These are phyloP conservation scores for Dactylellina sp. DNA, from an alignment of 2,329 filamentous ascomycete genomes.

Conservation along the genomic window DNA sequence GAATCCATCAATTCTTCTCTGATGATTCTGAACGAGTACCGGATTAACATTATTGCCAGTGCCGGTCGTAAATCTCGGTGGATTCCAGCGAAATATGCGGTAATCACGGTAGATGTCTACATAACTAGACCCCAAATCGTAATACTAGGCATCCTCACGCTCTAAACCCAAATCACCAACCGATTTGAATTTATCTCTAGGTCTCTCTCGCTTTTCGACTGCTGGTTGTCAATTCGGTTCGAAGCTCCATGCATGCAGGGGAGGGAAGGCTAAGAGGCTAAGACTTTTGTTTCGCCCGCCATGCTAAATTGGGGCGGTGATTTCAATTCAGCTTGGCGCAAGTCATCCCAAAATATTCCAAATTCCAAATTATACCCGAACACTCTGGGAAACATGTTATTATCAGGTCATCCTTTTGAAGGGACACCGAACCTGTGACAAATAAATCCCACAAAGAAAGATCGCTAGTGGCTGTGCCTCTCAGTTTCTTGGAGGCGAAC, in stretches of 20 bases:
- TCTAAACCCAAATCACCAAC: slow-evolving; percentile 7
- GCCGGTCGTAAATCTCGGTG: neutral
- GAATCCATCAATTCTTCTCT: neutral
- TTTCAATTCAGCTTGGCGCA: slow-evolving; percentile 43
- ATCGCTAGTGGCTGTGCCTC: too few species aligned
- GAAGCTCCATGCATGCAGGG: neutral
- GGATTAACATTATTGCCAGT: slow-evolving; percentile 20
- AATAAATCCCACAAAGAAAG: slow-evolving; percentile 14
- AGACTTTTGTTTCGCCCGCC: slow-evolving; percentile 13
- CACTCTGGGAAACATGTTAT: slow-evolving; percentile 42
- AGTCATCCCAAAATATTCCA: slow-evolving; percentile 52
- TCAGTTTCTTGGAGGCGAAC: too few species aligned
- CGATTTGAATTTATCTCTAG: neutral
- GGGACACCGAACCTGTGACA: slow-evolving; percentile 20
- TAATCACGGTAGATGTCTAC: slow-evolving; percentile 47
- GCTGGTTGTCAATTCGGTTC: slow-evolving; percentile 6
- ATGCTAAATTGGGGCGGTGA: slow-evolving; percentile 37
- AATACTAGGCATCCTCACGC: slow-evolving; percentile 35
- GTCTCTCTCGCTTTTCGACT: too few species aligned
- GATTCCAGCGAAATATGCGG: slow-evolving; percentile 18
- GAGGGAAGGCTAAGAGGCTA: slow-evolving; percentile 9
- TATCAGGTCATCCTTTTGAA: slow-evolving; percentile 37
- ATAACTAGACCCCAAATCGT: neutral
- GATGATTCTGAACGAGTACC: neutral
- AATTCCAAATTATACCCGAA: slow-evolving; percentile 36